Percentiles rank a stretch among this genome's conserved stretches.
Conservation (phyloP, 2,329 filamentous ascomycete species). For the Fusarium longipes region DNA sequence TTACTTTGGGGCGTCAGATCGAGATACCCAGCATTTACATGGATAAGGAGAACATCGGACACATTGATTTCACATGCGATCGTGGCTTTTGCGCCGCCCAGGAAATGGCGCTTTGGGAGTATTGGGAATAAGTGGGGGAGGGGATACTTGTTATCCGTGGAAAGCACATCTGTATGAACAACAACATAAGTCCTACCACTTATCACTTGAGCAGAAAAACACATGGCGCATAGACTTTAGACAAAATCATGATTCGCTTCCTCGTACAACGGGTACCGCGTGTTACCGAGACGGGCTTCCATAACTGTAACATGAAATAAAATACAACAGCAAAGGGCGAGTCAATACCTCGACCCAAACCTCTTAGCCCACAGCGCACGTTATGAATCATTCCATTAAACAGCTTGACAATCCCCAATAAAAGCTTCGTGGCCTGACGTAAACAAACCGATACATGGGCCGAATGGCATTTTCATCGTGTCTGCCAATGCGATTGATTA, state of each 20-base stretch:
- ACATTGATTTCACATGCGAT: constrained; percentile 33
- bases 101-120: constrained; percentile 42
- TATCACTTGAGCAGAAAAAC: constrained; percentile 14
- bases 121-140: constrained; percentile 34
- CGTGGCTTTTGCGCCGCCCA: constrained; percentile 14
- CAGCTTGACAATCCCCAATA: not conserved
- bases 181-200: constrained; percentile 1
- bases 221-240: constrained; percentile 30
- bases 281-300: no score
- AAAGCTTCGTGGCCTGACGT: not conserved
- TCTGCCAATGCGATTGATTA: constrained; percentile 24
- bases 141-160: constrained; percentile 1
- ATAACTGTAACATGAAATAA: not conserved
- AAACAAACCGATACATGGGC: not conserved
- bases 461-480: constrained; percentile 15
- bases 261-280: not conserved
- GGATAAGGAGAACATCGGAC: constrained; percentile 36
- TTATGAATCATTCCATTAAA: not conserved
- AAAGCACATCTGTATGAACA: constrained; percentile 6
- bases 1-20: constrained; percentile 30
- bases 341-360: not conserved
- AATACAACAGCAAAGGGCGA: not conserved
- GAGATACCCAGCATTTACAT: constrained; percentile 48
- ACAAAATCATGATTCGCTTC: constrained; percentile 7
- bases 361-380: not conserved